Evolutionary conservation across 108 stramenopile genomes (phyloP), one percentile per base, ranked within the genome.

Genomic region (Cyclotella cryptica): DNA sequence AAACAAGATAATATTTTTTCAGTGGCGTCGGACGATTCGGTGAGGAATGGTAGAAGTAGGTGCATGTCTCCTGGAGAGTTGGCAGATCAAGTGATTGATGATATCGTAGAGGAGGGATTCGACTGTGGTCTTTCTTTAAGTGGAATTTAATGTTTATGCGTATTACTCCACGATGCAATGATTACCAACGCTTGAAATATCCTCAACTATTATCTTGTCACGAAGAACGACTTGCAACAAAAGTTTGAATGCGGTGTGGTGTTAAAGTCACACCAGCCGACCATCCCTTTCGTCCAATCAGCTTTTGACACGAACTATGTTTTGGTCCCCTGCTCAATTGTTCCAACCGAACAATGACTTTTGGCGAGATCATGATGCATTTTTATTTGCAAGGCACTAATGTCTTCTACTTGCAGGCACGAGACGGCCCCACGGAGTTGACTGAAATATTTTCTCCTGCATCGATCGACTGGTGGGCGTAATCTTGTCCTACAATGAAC

Each of bases 191-290:
- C n/a, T n/a, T n/a, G n/a, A n/a, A n/a, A n/a, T n/a, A n/a, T n/a
- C n/a, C n/a, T n/a, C n/a, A n/a, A n/a, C n/a, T n/a, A n/a, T n/a
- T n/a, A n/a, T n/a, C n/a, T n/a, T n/a, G n/a, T n/a, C n/a, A n/a
- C n/a, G n/a, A n/a, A n/a, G 95, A 3, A 96, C 75, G 47, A 93
- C 85, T 41, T 87, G 58, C 54, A 92, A 89, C 69, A 96, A 96
- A 10, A 66, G 53, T 67, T 92, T 88, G 73, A 96, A 96, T 35
- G 81, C 84, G 54, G 88, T 86, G 71, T 88, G 88, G 88, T 93
- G 94, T 26, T 75, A 66, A 24, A 90, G 71, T 12, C 91, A 80
- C 44, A 86, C 88, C 58, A 85, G 81, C 52, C 95, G 79, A 30
- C 93, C 95, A 72, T 89, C 90, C 41, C 88, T 91, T 62, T 81